Base-by-base conservation (phyloP, 1,284 basidiomycete genomes). In the Trametes hirsuta region DNA sequence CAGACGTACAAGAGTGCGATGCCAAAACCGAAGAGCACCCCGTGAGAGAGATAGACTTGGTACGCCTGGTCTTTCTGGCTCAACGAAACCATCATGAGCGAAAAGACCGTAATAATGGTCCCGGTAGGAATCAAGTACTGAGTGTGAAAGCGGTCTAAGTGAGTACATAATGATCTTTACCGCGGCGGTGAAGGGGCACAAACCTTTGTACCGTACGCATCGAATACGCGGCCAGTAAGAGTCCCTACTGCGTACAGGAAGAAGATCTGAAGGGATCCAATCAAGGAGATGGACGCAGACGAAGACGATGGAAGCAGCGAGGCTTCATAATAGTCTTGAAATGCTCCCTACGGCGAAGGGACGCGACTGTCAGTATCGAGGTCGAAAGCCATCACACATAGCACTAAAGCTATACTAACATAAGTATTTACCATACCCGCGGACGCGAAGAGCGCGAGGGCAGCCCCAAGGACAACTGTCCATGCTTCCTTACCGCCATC, bases 201-300 rank as follows among this genome's bases (percentile, higher is more conserved):
- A 51, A 70, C 68, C 5, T 49, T 57, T 6, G 69, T 62, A 11
- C 62, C 69, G 63, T 77, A 64, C 9, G 76, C 77, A 68, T 79
- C 77, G 60, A 78, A 77, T 54, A 81, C 53, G 47, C 67, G 53
- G 18, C 75, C 75, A 4, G 72, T 64, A 41, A 75, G 51, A 8
- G 72, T 73, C 3, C 71, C 71, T 8, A 69, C 62, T 2, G 67
- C 70, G 54, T 76, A 80, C 47, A 79, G 72, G 49, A 72, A 71
- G 68, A 75, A 80, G 5, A 81, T 59, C 58, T 80, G 79, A 14
- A 81, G 58, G 6, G 80, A 77, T 2, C 79, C 79, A 51, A 80
- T 80, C 64, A 79, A 72, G 8, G 79, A 76, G 55, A 80, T 79
- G 14, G 64, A 46, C 3, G 64, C 53, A 0, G 64, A 66, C 0